phyloP scores from a whole-genome alignment of 2,329 filamentous ascomycete genomes.

The Mollisia scopiformis region DNA sequence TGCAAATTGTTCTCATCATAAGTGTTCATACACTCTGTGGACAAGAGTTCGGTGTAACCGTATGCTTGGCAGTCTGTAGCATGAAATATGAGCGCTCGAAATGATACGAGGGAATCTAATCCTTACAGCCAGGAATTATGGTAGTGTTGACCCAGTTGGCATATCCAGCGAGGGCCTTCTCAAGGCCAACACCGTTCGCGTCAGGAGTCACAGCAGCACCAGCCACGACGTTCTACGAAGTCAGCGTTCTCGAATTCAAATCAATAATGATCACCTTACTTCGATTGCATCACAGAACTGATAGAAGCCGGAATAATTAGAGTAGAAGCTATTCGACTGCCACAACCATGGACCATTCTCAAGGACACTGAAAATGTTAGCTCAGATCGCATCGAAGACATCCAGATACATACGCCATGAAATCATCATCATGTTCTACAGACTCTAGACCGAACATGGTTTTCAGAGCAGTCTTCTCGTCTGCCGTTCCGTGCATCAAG shows the following conservation, averaged over 20 bases:
- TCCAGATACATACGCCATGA: constrained; percentile 27
- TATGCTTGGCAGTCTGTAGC: constrained; percentile 48
- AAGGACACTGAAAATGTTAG: constrained; percentile 43
- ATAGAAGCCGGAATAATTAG: constrained; percentile 49
- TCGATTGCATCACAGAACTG: constrained; percentile 47
- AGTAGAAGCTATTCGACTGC: constrained; percentile 56
- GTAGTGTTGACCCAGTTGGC: constrained; percentile 53
- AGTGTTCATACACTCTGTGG: constrained; percentile 55
- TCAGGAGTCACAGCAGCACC: constrained; percentile 36
- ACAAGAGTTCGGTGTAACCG: constrained; percentile 47
- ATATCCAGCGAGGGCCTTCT: constrained; percentile 56
- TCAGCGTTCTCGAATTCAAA: neutral
- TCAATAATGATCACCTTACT: constrained; percentile 26
- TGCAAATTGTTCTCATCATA: constrained; percentile 52
- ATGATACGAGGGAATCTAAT: neutral
- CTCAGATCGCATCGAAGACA: neutral
- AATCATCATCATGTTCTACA: constrained; percentile 47
- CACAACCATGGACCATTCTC: constrained; percentile 60
- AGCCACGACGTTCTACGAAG: constrained; percentile 37
- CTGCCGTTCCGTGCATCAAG: constrained; percentile 44
- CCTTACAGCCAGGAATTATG: constrained; percentile 52
- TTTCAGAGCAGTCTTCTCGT: constrained; percentile 50
- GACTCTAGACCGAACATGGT: constrained; percentile 52
- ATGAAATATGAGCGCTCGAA: neutral
- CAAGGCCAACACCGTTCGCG: constrained; percentile 52